Evolutionary conservation across 1,284 basidiomycete species (phyloP).

Genomic region (Sanghuangporus weigelae): DNA sequence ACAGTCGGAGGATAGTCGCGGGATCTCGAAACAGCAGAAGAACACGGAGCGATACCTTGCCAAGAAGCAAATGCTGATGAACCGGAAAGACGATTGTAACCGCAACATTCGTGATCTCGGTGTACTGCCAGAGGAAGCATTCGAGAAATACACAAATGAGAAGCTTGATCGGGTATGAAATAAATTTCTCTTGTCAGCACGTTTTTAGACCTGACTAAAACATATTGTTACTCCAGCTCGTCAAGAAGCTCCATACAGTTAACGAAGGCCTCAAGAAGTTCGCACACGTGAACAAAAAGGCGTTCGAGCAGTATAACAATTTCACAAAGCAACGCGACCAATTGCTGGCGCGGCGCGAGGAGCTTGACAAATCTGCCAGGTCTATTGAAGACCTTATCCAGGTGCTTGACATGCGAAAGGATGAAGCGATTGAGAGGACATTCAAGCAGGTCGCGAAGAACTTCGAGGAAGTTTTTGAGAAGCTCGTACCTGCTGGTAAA

Average conservation of each 20-base stretch:
- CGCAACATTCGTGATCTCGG: slow-evolving; percentile 94
- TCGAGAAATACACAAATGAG: slow-evolving; percentile 86
- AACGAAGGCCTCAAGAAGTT: slow-evolving; percentile 95
- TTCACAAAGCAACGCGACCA: slow-evolving; percentile 98
- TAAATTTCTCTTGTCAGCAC: neutral
- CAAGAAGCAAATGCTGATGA: slow-evolving; percentile 81
- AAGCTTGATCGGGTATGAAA: slow-evolving; percentile 73
- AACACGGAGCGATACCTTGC: slow-evolving; percentile 90
- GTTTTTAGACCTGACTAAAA: neutral
- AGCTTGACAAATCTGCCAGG: slow-evolving; percentile 82
- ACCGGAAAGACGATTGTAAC: slow-evolving; percentile 89
- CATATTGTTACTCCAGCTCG: slow-evolving; percentile 47
- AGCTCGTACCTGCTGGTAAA: slow-evolving; percentile 91
- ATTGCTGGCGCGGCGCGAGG: slow-evolving; percentile 79
- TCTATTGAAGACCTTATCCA: slow-evolving; percentile 95
- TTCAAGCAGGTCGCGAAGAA: slow-evolving; percentile 98
- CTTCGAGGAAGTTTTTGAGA: slow-evolving; percentile 97
- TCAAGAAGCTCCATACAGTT: slow-evolving; percentile 85
- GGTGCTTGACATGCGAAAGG: slow-evolving; percentile 93
- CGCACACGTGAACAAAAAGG: slow-evolving; percentile 99
- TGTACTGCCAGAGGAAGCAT: slow-evolving; percentile 95
- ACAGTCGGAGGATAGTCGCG: slow-evolving; percentile 81
- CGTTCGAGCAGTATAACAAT: slow-evolving; percentile 96
- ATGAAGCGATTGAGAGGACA: slow-evolving; percentile 96
- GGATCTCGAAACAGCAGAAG: slow-evolving; percentile 88